Base-by-base conservation (phyloP, 2,329 filamentous ascomycete genomes). In the Aspergillus amoenus region DNA sequence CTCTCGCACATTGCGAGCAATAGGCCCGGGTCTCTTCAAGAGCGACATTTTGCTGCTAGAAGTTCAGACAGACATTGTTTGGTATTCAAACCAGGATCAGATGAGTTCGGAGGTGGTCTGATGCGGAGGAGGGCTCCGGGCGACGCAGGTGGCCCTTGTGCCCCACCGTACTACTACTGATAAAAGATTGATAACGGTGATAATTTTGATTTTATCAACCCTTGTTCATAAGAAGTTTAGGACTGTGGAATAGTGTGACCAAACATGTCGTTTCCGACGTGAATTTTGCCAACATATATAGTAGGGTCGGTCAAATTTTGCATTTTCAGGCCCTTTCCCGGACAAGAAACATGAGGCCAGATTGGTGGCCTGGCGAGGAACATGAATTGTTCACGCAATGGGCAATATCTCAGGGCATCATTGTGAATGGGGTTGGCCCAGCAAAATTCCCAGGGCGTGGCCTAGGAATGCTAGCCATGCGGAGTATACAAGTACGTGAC, bases 401-500 rank as follows among this genome's bases (percentile, higher is more conserved):
- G 90, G 88, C 88, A 2, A 70, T 79, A 43, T 73, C 76, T 1
- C 81, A 85, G 56, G 89, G 89, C 13, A 82, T 95, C 27, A 74
- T 81, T 37, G 82, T 91, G 63, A 81, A 88, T 65, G 87, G 86
- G 27, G 84, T 95, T 47, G 78, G 79, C 2, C 87, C 91, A 5
- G 81, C 85, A 41, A 79, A 78, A 40, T 86, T 96, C 15, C 83
- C 87, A 5, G 88, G 87, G 2, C 82, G 89, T 54, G 92, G 92
- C 27, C 82, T 94, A 52, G 92, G 93, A 46, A 86, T 96, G 56
- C 81, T 93, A 50, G 88, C 91, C 5, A 87, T 84, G 12, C 81
- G 82, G 27, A 76, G 82, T 13, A 81, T 94, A 59, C 77, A 88
- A 76, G 89, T 90, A 76, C 67, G 62, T 22, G 17, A 37, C 30